Base-by-base conservation (phyloP, 73 alveolate species). In the Symbiodinium pilosum region DNA sequence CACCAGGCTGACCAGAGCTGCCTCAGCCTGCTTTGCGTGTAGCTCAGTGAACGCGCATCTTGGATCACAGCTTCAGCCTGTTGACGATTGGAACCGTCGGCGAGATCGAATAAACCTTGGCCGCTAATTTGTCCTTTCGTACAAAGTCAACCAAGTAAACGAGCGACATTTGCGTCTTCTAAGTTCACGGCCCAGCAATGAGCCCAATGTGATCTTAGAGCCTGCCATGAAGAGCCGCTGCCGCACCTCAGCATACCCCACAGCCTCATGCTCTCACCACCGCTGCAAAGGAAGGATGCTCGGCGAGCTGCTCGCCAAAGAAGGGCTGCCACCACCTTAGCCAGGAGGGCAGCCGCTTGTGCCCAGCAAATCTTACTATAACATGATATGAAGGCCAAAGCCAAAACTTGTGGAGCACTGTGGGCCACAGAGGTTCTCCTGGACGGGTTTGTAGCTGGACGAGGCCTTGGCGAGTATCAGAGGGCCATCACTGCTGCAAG, bases 21-120 rank as follows among this genome's bases (percentile, higher is more conserved):
- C 81, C 81, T 64, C 81, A 28, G 81, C 81, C 81, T 64, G 81
- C 30, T 26, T 64, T 20, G 81, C 34, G 16, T 12, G 30, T 6
- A 54, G 73, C 32, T 12, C 34, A 64, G 38, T 64, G 11, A 64
- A 24, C 3, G 59, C 59, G 21, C 59, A 47, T 14, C 6, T 9
- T 47, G 59, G 21, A 26, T 4, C 47, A 41, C 34, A 41, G 81
- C 88, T 69, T 51, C 44, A n/a, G 75, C 97, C 97, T 54, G 77
- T n/a, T 91, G 89, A 2, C 97, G 97, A 40, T 71, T 91, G 51
- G 97, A 91, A 18, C 97, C 97, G 36, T 91, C 97, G 39, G 97
- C 97, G 51, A 91, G 51, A n/a, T 91, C 97, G 68, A 91, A 91
- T 40, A 73, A 36, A 73, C 85, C 85, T 73, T 43, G 30, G 44